Evolutionary conservation across 345 rosid genomes (phyloP).

Genomic region (Arabis hirsuta): DNA sequence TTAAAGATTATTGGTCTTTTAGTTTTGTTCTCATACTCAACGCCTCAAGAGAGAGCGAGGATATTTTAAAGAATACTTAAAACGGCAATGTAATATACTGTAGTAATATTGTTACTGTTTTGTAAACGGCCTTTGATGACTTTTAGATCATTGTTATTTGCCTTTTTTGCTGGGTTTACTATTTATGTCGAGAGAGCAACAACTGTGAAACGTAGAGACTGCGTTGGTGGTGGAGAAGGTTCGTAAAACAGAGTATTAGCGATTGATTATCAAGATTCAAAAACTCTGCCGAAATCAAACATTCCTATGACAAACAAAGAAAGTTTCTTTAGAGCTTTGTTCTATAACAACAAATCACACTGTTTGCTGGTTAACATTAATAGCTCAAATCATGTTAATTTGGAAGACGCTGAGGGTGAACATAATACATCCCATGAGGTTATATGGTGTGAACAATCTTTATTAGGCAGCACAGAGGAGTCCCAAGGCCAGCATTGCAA

Average conservation of each 20-base stretch:
- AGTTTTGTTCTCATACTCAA: constrained; percentile 33
- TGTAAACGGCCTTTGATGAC: constrained; percentile 6
- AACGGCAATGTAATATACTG: constrained; percentile 20
- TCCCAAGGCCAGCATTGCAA: constrained; percentile 44
- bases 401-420: constrained; percentile 18
- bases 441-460: constrained; percentile 23
- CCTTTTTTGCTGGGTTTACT: constrained; percentile 20
- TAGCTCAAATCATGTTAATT: constrained; percentile 24
- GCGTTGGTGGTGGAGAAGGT: not conserved
- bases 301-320: constrained; percentile 19
- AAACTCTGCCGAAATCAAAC: constrained; percentile 31
- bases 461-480: constrained; percentile 26
- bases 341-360: constrained; percentile 27
- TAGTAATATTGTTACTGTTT: constrained; percentile 17
- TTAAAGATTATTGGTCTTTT: constrained; percentile 39
- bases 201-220: constrained; percentile 6
- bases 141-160: constrained; percentile 26
- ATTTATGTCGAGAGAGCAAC: constrained; percentile 4
- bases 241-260: constrained; percentile 19
- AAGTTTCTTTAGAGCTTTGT: constrained; percentile 29
- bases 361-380: constrained; percentile 19
- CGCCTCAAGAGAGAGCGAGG: constrained; percentile 24
- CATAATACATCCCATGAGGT: constrained; percentile 26
- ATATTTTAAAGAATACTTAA: constrained; percentile 16
- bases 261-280: constrained; percentile 15